Conservation (phyloP, 2,329 filamentous ascomycete genomes). For the Boeremia exigua region DNA sequence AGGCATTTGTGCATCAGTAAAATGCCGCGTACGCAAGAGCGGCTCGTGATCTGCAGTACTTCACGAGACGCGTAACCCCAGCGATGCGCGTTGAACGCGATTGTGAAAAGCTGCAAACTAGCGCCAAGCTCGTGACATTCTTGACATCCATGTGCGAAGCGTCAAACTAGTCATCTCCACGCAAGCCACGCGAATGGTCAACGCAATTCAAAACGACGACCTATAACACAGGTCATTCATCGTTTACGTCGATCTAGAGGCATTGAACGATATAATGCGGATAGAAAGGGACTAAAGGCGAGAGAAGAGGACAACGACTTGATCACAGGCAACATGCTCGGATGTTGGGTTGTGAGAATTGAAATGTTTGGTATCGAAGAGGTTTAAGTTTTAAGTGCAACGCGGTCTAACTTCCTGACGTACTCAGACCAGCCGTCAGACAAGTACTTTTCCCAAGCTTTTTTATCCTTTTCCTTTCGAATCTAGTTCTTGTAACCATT, state of each 20-base stretch:
- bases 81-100: background rate
- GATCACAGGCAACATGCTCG: background rate
- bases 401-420: background rate
- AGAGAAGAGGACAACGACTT: background rate
- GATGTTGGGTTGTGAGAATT: background rate
- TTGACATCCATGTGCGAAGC: too few relatives aligned
- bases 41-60: background rate
- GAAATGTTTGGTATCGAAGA: slow-evolving; percentile 12
- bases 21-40: too few relatives aligned
- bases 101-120: too few relatives aligned
- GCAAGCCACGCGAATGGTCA: too few relatives aligned
- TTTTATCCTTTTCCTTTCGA: background rate
- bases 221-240: too few relatives aligned
- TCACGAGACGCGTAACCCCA: background rate
- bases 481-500: slow-evolving; percentile 42
- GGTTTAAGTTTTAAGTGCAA: slow-evolving; percentile 10
- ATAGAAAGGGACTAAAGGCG: background rate
- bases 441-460: slow-evolving; percentile 9
- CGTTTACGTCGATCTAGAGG: too few relatives aligned
- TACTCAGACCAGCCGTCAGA: slow-evolving; percentile 1
- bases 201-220: too few relatives aligned
- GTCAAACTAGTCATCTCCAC: too few relatives aligned
- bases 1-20: background rate
- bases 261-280: too few relatives aligned
- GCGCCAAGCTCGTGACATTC: too few relatives aligned